A percentile compares a stretch with the other conserved stretches of the same genome.
Conservation (phyloP, 768 basidiomycete genomes). For the Auriculariales sp. region DNA sequence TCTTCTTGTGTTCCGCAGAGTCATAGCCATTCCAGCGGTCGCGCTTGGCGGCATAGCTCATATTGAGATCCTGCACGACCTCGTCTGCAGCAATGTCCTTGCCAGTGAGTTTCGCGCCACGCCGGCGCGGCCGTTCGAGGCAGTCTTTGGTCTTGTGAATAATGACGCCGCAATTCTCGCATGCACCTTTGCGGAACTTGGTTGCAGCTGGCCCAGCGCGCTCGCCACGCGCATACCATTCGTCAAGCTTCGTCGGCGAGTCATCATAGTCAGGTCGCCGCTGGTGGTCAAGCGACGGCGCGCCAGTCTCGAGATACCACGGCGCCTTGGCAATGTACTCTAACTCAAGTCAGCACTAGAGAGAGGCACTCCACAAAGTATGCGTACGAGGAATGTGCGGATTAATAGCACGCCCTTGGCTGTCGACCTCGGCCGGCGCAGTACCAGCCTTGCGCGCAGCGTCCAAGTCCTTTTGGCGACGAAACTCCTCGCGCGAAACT, state of each 20-base stretch:
- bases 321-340: slow-evolving; percentile 98
- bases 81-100: slow-evolving; percentile 88
- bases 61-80: slow-evolving; percentile 61
- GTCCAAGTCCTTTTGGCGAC: slow-evolving; percentile 91
- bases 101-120: slow-evolving; percentile 87
- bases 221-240: slow-evolving; percentile 82
- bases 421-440: slow-evolving; percentile 88
- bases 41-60: slow-evolving; percentile 84
- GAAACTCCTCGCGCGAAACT: slow-evolving; percentile 85
- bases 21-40: slow-evolving; percentile 99
- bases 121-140: slow-evolving; percentile 89
- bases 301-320: slow-evolving; percentile 95
- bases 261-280: slow-evolving; percentile 48
- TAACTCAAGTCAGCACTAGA: slow-evolving; percentile 2
- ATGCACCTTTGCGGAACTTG: slow-evolving; percentile 95
- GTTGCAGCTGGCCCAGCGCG: slow-evolving; percentile 84
- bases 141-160: slow-evolving; percentile 87
- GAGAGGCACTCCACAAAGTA: slow-evolving; percentile 5
- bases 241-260: slow-evolving; percentile 53
- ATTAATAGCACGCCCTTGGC: slow-evolving; percentile 91
- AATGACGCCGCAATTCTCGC: slow-evolving; percentile 97
- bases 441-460: slow-evolving; percentile 98
- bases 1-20: slow-evolving; percentile 64
- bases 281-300: slow-evolving; percentile 88
- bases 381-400: slow-evolving; percentile 97